Percentiles rank a stretch among this genome's conserved stretches.
phyloP scores from a whole-genome alignment of 352 stramenopile genomes.

The Labyrinthula sp. region DNA sequence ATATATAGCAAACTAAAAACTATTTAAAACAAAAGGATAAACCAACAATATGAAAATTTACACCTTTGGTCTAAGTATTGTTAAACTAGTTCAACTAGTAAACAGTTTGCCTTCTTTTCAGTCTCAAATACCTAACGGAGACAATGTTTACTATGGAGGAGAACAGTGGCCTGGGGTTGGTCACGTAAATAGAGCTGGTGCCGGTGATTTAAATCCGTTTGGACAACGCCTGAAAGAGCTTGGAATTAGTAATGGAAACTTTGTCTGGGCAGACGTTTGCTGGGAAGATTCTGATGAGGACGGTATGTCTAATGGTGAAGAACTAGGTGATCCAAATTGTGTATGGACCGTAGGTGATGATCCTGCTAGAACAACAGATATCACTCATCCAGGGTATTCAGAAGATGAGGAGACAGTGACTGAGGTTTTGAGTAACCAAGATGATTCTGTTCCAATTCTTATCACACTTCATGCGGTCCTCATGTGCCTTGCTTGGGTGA shows the following conservation, averaged over 20 bases:
- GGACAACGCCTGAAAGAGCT: no score
- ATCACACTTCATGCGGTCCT: constrained; percentile 7
- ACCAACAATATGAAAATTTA: no score
- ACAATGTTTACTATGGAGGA: constrained; percentile 34
- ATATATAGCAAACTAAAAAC: no score
- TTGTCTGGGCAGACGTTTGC: constrained; percentile 38
- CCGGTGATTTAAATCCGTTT: constrained; percentile 44
- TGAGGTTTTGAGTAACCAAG: no score
- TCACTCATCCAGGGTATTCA: constrained; percentile 6
- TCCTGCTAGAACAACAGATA: not conserved
- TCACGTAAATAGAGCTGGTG: constrained; percentile 39
- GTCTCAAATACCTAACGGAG: constrained; percentile 40
- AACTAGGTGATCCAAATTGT: constrained; percentile 61
- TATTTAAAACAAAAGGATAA: no score
- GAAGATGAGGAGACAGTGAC: no score
- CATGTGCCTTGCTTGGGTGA: constrained; percentile 17
- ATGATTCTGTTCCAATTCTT: not conserved
- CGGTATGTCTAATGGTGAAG: constrained; percentile 56
- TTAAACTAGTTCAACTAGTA: no score
- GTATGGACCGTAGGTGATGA: constrained; percentile 37
- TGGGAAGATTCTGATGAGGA: constrained; percentile 51
- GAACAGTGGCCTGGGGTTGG: constrained; percentile 35
- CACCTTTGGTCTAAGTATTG: no score
- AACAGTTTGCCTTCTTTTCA: no score
- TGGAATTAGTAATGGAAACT: no score